Conservation (phyloP, 2,329 filamentous ascomycete genomes). For the Aspergillus hortae region DNA sequence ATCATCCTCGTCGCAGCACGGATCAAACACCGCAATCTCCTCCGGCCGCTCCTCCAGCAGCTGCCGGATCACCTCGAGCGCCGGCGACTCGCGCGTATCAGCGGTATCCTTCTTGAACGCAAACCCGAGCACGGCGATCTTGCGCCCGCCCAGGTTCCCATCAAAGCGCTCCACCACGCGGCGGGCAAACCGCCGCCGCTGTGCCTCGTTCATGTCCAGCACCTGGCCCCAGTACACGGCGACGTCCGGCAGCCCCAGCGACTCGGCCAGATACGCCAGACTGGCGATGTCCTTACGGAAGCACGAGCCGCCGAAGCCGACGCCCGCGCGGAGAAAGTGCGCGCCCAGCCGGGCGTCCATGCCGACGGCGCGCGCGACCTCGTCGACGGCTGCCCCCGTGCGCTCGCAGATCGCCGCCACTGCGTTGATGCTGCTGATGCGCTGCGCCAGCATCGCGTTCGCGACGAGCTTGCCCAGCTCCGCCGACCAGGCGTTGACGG, state of each 20-base stretch:
- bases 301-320: constrained; percentile 77
- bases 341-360: constrained; percentile 68
- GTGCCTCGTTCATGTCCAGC: constrained; percentile 72
- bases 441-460: constrained; percentile 76
- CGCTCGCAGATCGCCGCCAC: constrained; percentile 76
- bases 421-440: constrained; percentile 77
- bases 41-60: constrained; percentile 62
- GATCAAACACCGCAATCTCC: constrained; percentile 67
- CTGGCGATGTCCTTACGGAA: constrained; percentile 78
- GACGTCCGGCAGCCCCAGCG: constrained; percentile 66
- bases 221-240: constrained; percentile 73
- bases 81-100: constrained; percentile 69
- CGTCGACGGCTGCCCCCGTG: constrained; percentile 71
- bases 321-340: constrained; percentile 69
- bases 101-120: constrained; percentile 78
- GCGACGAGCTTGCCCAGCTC: constrained; percentile 76
- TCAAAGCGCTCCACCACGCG: constrained; percentile 65
- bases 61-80: constrained; percentile 63
- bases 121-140: constrained; percentile 69
- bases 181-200: constrained; percentile 64
- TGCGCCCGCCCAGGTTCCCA: constrained; percentile 67
- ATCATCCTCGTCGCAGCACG: constrained; percentile 43
- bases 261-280: constrained; percentile 69
- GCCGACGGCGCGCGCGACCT: constrained; percentile 65
- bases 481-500: constrained; percentile 71